Evolutionary conservation across 2,329 filamentous ascomycete genomes (phyloP), one percentile per base, ranked within the genome.

Genomic region (Curvularia lunata): DNA sequence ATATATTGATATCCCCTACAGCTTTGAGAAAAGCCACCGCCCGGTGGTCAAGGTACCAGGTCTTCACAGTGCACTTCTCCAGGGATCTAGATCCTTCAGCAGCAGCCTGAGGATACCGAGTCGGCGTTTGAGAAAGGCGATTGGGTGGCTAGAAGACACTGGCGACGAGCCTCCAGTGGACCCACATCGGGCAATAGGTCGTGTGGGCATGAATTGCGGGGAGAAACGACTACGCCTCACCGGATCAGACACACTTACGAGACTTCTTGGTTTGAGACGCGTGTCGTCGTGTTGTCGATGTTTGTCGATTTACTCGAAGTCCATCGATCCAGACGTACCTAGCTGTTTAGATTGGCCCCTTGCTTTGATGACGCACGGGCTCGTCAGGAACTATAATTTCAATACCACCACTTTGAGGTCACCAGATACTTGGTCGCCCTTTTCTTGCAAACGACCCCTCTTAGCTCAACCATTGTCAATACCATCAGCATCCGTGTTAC

Each of bases 161-260:
- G 55, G 52, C 28, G 42, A 51, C 37, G 56, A 55, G 34, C 53
- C 46, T 43, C 30, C 34, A 47, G 32, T 56, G 28, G 42, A 13
- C 40, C 41, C 46, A 52, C 52, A 37, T 56, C 42, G 49, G 54
- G 41, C 16, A 57, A 43, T 32, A 50, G 40, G 49, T 54, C 38
- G 55, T 54, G 51, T 25, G 25, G 34, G 16, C 34, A 34, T 30
- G 34, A 18, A 30, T 30, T 51, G 46, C 58, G 58, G 54, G 58
- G 58, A 54, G 46, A 21, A 28, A 37, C 46, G 16, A 48, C 23
- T 25, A 54, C n/a, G 13, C 50, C n/a, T 37, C 45, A 30, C 43
- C 37, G 34, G 52, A 28, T 32, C 50, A 38, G 30, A 18, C 16
- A 38, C 21, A 37, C 25, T 30, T 9, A 16, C 10, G n/a, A 43